Evolutionary conservation across 805 yeast species (phyloP).

Genomic region (Saccharomycopsis selenospora): DNA sequence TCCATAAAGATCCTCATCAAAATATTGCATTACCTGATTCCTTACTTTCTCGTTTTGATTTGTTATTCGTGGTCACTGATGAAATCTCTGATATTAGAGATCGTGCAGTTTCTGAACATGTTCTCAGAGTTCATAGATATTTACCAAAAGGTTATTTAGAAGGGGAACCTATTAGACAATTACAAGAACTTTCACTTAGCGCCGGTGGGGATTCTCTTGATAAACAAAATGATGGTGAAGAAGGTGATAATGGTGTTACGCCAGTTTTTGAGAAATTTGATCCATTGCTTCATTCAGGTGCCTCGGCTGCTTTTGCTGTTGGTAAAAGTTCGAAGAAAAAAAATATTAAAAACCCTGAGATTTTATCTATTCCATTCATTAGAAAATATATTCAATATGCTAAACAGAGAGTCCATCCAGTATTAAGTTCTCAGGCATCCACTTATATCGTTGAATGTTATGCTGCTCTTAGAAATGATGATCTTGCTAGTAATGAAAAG

Average conservation of each 20-base stretch:
- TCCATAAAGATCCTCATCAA: slow-evolving; percentile 91
- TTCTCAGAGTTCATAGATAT: slow-evolving; percentile 85
- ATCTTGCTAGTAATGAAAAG: slow-evolving; percentile 52
- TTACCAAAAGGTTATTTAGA: slow-evolving; percentile 81
- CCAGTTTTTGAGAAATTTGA: slow-evolving; percentile 77
- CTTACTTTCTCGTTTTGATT: slow-evolving; percentile 90
- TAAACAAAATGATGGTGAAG: slow-evolving; percentile 37
- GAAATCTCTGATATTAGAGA: slow-evolving; percentile 83
- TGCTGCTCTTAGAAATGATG: slow-evolving; percentile 73
- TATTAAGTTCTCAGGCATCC: slow-evolving; percentile 67
- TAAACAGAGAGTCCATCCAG: slow-evolving; percentile 79
- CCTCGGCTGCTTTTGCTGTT: slow-evolving; percentile 33
- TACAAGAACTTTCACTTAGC: slow-evolving; percentile 59
- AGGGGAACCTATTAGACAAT: slow-evolving; percentile 90
- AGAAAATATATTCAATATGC: slow-evolving; percentile 93
- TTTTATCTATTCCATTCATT: slow-evolving; percentile 75
- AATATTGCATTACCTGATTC: slow-evolving; percentile 97
- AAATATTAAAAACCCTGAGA: slow-evolving; percentile 34
- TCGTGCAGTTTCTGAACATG: slow-evolving; percentile 87
- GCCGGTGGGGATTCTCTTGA: slow-evolving; percentile 66
- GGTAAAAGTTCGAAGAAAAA: slow-evolving; percentile 28
- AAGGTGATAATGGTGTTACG: slow-evolving; percentile 36
- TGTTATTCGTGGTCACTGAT: slow-evolving; percentile 91
- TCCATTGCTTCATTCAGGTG: slow-evolving; percentile 77
- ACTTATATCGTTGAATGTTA: slow-evolving; percentile 75